Conservation (phyloP, 139 green algal genomes). For the Coccomyxa sp. region DNA sequence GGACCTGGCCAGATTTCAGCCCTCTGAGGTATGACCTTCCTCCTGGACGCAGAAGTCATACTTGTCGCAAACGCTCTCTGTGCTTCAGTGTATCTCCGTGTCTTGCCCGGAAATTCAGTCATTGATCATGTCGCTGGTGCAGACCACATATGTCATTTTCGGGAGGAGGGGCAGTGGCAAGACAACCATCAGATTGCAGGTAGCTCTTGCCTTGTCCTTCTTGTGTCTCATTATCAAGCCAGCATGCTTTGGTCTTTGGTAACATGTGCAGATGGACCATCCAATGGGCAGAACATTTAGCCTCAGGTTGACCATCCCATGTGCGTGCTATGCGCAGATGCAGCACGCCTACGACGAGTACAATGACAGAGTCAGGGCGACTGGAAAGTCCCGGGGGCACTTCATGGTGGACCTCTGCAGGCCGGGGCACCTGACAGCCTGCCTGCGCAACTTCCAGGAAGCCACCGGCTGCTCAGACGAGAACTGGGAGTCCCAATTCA, state of each 20-base stretch:
- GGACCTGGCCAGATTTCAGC: background rate
- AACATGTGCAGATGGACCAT: conserved; percentile 13
- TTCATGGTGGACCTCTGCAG: conserved; percentile 75
- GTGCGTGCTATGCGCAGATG: too few species aligned
- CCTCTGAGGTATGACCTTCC: too few species aligned
- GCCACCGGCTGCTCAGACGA: conserved; percentile 52
- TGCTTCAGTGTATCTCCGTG: background rate
- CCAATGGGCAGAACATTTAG: too few species aligned
- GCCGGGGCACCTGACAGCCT: conserved; percentile 76
- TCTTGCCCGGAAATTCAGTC: too few species aligned
- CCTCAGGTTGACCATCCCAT: too few species aligned
- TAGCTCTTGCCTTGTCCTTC: background rate
- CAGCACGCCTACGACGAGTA: conserved; percentile 59
- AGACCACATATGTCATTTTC: conserved; percentile 85
- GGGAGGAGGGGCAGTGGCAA: conserved; percentile 69
- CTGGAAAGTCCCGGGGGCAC: conserved; percentile 53
- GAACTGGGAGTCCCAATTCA: conserved; percentile 82
- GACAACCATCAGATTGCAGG: conserved; percentile 74
- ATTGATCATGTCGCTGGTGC: too few species aligned
- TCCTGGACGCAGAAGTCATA: too few species aligned
- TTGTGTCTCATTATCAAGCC: background rate
- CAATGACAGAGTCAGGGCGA: conserved; percentile 47
- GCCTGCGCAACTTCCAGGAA: conserved; percentile 73
- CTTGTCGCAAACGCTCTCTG: background rate
- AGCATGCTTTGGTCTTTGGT: background rate